A percentile compares a stretch with the other conserved stretches of the same genome.
phyloP scores from a whole-genome alignment of 1,284 basidiomycete genomes.

The Ceratobasidium sp. region DNA sequence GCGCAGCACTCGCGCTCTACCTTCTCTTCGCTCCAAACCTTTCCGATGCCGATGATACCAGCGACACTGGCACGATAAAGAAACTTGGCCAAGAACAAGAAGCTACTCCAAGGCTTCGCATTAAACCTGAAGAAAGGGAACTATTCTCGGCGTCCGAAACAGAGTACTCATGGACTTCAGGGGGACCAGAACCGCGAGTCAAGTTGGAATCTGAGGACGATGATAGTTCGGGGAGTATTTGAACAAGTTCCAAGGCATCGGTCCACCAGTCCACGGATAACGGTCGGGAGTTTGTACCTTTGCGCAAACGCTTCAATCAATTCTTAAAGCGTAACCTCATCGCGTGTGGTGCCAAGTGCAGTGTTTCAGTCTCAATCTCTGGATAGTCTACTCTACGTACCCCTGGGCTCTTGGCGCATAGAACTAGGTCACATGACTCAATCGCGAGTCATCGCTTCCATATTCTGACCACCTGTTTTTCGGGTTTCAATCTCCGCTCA shows the following conservation, averaged over 20 bases:
- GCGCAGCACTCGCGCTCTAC: constrained; percentile 29
- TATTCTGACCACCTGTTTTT: neutral
- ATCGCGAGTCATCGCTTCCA: constrained; percentile 5
- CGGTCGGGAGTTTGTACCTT: neutral
- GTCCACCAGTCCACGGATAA: neutral
- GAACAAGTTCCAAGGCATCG: neutral
- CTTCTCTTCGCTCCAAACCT: constrained; percentile 31
- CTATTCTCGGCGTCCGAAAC: constrained; percentile 29
- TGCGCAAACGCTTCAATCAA: neutral
- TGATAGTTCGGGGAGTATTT: constrained; percentile 26
- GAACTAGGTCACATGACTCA: constrained; percentile 23
- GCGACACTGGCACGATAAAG: neutral
- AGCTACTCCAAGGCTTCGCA: constrained; percentile 18
- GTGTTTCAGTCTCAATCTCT: neutral
- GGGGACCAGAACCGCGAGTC: constrained; percentile 12
- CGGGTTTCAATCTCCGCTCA: constrained; percentile 7
- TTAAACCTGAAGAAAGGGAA: constrained; percentile 14
- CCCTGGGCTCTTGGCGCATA: constrained; percentile 3
- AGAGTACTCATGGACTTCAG: constrained; percentile 37
- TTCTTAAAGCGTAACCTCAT: too few relatives aligned
- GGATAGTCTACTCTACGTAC: neutral
- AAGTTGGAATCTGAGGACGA: constrained; percentile 29
- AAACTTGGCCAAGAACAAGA: neutral
- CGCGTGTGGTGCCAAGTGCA: too few relatives aligned
- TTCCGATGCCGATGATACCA: neutral